Percentiles rank a stretch among this genome's conserved stretches.
phyloP scores from a whole-genome alignment of 2,329 filamentous ascomycete species.

The Calonectria pauciramosa region DNA sequence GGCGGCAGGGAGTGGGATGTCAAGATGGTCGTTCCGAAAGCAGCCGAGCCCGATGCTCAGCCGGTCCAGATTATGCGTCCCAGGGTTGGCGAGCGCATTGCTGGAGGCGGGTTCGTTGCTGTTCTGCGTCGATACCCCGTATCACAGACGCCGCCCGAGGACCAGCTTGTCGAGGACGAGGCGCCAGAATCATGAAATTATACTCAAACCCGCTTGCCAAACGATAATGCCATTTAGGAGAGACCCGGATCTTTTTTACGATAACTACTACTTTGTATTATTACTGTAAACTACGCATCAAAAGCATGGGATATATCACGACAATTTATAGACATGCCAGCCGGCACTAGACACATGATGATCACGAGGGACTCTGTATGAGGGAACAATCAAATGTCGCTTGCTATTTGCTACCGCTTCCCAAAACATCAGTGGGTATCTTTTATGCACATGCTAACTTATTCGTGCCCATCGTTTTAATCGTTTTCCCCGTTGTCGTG shows the following conservation, averaged over 20 bases:
- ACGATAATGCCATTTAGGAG: neutral
- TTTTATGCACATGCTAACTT: constrained; percentile 48
- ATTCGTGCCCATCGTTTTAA: constrained; percentile 37
- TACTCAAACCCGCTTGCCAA: neutral
- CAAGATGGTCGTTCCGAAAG: constrained; percentile 58
- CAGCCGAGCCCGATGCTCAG: constrained; percentile 34
- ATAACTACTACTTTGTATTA: neutral
- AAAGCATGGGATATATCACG: neutral
- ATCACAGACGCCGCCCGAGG: constrained; percentile 20
- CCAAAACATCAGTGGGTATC: constrained; percentile 49
- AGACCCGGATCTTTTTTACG: neutral
- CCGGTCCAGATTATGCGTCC: constrained; percentile 57
- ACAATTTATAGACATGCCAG: neutral
- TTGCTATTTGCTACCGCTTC: constrained; percentile 47
- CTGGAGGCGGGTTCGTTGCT: constrained; percentile 57
- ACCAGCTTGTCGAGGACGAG: constrained; percentile 11
- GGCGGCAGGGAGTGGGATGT: constrained; percentile 76
- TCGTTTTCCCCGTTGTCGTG: constrained; percentile 38
- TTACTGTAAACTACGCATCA: neutral
- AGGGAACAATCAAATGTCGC: constrained; percentile 45
- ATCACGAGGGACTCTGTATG: constrained; percentile 4
- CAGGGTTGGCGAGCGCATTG: constrained; percentile 56
- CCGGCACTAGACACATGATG: neutral
- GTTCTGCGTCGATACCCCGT: constrained; percentile 52
- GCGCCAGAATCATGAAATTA: neutral